Evolutionary conservation across 208 protist species (phyloP).

Genomic region (Leishmania tropica): DNA sequence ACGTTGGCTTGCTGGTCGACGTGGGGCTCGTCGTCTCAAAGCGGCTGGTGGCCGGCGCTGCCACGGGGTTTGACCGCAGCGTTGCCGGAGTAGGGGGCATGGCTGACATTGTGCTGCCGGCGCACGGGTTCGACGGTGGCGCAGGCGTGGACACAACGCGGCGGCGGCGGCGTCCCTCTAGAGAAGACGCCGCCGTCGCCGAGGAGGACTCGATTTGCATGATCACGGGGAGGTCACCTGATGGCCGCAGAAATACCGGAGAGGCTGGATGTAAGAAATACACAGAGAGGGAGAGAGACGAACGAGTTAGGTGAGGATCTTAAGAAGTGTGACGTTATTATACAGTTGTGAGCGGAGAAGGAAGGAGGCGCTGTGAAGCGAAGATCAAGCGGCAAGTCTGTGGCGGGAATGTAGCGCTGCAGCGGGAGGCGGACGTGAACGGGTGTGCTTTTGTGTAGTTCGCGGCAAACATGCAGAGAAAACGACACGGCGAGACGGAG

Average conservation of each 20-base stretch:
- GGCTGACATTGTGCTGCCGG: neutral
- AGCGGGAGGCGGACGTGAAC: neutral
- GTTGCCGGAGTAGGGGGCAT: neutral
- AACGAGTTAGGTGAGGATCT: neutral
- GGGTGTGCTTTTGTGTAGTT: neutral
- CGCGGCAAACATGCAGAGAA: no score
- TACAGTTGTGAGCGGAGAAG: neutral
- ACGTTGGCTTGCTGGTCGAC: neutral
- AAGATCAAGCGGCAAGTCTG: neutral
- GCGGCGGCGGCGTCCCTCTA: neutral
- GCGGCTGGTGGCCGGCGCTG: neutral
- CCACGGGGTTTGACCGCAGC: neutral
- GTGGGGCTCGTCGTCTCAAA: neutral
- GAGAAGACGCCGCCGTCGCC: neutral
- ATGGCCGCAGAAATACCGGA: neutral
- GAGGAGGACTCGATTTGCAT: conserved; percentile 2
- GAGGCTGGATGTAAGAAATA: neutral
- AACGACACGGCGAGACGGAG: neutral
- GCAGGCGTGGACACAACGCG: neutral
- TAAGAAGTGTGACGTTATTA: neutral
- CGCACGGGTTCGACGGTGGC: neutral
- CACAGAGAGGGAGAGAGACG: neutral
- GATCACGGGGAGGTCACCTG: neutral
- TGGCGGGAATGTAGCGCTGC: neutral
- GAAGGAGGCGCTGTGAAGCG: neutral